These are phyloP conservation scores for Krasilnikovozyma curviuscula DNA, from an alignment of 768 basidiomycete species.

Conservation along the genomic window DNA sequence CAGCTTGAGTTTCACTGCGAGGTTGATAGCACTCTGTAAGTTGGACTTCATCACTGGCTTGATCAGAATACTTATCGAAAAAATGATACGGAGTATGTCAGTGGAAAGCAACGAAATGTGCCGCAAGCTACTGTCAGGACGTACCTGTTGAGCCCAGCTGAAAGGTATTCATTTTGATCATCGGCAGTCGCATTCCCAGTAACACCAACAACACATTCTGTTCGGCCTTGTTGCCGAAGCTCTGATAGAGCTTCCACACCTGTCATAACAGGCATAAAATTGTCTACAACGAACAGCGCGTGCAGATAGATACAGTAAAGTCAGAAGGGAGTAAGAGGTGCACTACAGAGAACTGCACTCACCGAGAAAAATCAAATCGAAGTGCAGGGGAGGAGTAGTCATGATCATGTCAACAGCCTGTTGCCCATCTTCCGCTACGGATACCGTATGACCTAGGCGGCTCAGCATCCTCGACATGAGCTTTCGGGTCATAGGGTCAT, in stretches of 20 bases:
- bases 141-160: too few species aligned
- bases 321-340: not conserved
- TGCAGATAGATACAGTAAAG: not conserved
- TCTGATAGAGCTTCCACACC: constrained; percentile 23
- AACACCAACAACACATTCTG: constrained; percentile 23
- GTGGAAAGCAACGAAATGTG: too few species aligned
- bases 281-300: constrained; percentile 4
- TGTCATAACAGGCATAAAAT: constrained; percentile 26
- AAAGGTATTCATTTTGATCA: too few species aligned
- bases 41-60: too few species aligned
- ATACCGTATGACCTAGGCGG: constrained; percentile 21
- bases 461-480: constrained; percentile 25
- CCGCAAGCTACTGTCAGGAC: too few species aligned
- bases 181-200: constrained; percentile 26
- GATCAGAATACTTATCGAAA: too few species aligned
- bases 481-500: constrained; percentile 24
- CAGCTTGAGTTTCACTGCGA: too few species aligned
- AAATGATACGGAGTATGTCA: too few species aligned
- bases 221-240: constrained; percentile 21
- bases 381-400: constrained; percentile 16
- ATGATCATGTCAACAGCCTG: constrained; percentile 20
- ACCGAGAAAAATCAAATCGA: constrained; percentile 23
- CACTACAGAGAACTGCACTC: constrained; percentile 4
- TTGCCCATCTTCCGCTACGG: constrained; percentile 23
- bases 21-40: too few species aligned